Base-by-base conservation (phyloP, 805 yeast genomes). In the Sungouiozyma ichnusensis region DNA sequence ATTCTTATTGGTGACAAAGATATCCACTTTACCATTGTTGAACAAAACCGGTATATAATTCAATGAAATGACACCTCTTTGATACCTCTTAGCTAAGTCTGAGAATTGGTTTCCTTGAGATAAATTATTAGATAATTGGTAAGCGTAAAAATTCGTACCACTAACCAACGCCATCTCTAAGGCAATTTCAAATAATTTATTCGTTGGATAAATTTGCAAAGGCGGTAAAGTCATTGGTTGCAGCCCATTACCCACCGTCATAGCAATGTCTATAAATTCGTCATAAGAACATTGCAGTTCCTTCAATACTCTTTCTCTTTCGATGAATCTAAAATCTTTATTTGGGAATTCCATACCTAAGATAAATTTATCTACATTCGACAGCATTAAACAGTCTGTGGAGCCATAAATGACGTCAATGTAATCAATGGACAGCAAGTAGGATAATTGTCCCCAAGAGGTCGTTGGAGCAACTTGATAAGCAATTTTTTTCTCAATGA, bases 331-430 rank as follows among this genome's bases (percentile, higher is more conserved):
- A 56, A 86, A 83, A 47, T 76, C 83, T 48, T 73, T 73, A 31
- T 71, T 67, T 41, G 71, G 76, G 47, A 78, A 72, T 46, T 84
- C 94, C 69, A 87, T 72, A 16, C 81, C 75, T 39, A 79, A 61
- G 43, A 90, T 80, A 44, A 87, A 77, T 49, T 76, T 81, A 44
- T 85, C 92, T 20, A 82, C 71, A 18, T 74, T 72, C 4, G 63
- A 64, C 37, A 76, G 60, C 57, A 90, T 65, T 36, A 88, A 64
- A 33, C 79, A 70, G 52, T 92, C 97, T 1, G 87, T 80, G 6
- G 95, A 80, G 1, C 95, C 95, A 61, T 78, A 84, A 32, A 88
- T 76, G 4, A 82, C 78, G 58, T 88, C 87, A 39, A 90, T 73
- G 37, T 68, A 63, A 0, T 67, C 69, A 38, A 67, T 67, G 36